These are phyloP conservation scores for Auricularia auricula-judae DNA, from an alignment of 768 basidiomycete genomes.

Conservation along the genomic window DNA sequence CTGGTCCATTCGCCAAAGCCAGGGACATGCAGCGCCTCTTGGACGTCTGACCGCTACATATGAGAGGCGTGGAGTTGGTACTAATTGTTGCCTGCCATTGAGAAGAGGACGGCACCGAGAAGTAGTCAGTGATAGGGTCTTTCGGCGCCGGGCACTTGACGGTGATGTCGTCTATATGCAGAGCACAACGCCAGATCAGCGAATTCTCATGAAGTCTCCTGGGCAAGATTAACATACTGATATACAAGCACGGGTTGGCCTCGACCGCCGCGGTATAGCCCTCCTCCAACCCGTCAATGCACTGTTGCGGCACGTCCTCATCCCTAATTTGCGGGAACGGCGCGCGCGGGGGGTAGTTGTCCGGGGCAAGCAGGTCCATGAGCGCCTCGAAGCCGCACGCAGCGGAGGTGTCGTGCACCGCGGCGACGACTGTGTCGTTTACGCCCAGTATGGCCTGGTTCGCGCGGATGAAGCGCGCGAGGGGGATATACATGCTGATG, in stretches of 20 bases:
- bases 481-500: too few species aligned
- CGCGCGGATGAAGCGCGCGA: not conserved
- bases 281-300: not conserved
- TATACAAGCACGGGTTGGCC: not conserved
- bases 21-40: too few species aligned
- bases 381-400: not conserved
- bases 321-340: not conserved
- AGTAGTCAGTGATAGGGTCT: not conserved
- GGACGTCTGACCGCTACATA: too few species aligned
- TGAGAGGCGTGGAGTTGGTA: too few species aligned
- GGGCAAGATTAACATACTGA: not conserved
- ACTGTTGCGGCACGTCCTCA: not conserved
- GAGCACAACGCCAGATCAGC: too few species aligned
- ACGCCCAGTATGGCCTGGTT: not conserved
- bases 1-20: too few species aligned
- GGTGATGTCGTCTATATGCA: not conserved
- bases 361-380: not conserved
- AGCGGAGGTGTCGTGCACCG: not conserved
- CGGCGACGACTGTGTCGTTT: not conserved
- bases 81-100: too few species aligned
- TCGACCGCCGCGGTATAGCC: not conserved
- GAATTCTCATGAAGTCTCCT: too few species aligned
- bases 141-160: not conserved
- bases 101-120: not conserved
- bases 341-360: not conserved